These are phyloP conservation scores for Blastocrithidia nonstop DNA, from an alignment of 208 protist species.

Conservation along the genomic window DNA sequence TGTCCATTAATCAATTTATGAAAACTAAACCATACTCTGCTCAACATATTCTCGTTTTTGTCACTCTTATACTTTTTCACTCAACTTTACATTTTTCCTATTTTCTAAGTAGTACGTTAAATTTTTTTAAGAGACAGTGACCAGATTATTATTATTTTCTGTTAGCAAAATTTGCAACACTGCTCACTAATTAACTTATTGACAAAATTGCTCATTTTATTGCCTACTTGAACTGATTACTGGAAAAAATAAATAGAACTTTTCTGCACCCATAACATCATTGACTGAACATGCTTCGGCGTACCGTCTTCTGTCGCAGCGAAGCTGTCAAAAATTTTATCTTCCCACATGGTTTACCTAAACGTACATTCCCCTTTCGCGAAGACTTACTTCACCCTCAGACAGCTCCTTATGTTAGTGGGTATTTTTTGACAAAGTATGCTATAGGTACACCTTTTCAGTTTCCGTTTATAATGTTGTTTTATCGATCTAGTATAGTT, in stretches of 20 bases:
- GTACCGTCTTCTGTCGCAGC: conserved; percentile 24
- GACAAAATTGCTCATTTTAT: neutral
- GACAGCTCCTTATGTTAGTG: conserved; percentile 61
- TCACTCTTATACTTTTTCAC: too few relatives aligned
- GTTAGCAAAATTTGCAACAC: neutral
- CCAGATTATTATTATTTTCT: neutral
- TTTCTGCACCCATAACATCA: too few relatives aligned
- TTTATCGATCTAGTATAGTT: conserved; percentile 60
- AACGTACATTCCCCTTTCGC: conserved; percentile 75
- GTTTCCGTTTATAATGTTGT: conserved; percentile 83
- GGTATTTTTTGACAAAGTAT: conserved; percentile 74
- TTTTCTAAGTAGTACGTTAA: too few relatives aligned
- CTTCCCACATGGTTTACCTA: conserved; percentile 76
- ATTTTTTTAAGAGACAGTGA: too few relatives aligned
- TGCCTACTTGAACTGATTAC: too few relatives aligned
- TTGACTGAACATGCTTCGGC: conserved; percentile 36
- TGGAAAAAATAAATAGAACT: too few relatives aligned
- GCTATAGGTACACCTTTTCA: conserved; percentile 78
- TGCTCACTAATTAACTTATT: neutral
- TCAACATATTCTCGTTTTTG: too few relatives aligned
- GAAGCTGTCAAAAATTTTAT: conserved; percentile 64
- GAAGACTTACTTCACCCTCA: conserved; percentile 77
- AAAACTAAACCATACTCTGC: too few relatives aligned
- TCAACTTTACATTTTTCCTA: too few relatives aligned
- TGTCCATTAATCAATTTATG: too few relatives aligned